phyloP scores from a whole-genome alignment of 495 filamentous ascomycete species.

The Mytilinidion resinicola region DNA sequence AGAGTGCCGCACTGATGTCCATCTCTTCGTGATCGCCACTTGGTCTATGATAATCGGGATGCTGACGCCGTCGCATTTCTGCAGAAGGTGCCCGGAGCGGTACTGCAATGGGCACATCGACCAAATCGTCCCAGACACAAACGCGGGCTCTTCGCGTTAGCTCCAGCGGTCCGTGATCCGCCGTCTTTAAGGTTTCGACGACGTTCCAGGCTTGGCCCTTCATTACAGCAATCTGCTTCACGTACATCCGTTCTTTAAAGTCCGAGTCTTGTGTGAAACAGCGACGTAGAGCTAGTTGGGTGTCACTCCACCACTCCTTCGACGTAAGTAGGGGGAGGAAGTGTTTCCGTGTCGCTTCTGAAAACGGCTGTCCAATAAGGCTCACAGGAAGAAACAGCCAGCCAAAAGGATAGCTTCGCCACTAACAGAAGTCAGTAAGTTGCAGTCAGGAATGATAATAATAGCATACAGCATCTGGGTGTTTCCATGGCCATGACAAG shows the following conservation, averaged over 20 bases:
- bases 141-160: conserved; percentile 83
- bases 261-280: conserved; percentile 88
- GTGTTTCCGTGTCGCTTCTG: conserved; percentile 82
- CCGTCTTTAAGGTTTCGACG: conserved; percentile 87
- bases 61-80: conserved; percentile 57
- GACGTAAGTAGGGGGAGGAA: conserved; percentile 92
- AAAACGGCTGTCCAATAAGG: conserved; percentile 92
- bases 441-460: neutral
- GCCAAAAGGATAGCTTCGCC: conserved; percentile 91
- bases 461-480: conserved; percentile 75
- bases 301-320: conserved; percentile 93
- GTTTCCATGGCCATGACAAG: conserved; percentile 98
- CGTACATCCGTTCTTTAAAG: conserved; percentile 98
- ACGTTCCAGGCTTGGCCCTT: conserved; percentile 99
- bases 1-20: conserved; percentile 75
- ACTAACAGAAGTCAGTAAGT: conserved; percentile 38
- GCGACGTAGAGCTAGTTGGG: conserved; percentile 72
- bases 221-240: conserved; percentile 93
- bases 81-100: conserved; percentile 74
- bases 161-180: conserved; percentile 89
- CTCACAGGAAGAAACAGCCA: conserved; percentile 98
- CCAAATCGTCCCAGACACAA: conserved; percentile 96
- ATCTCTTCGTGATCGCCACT: conserved; percentile 67
- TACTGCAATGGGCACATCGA: conserved; percentile 89
- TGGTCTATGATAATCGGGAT: conserved; percentile 40